phyloP scores from a whole-genome alignment of 2,329 filamentous ascomycete species.

The Ceratocystis albifundus region DNA sequence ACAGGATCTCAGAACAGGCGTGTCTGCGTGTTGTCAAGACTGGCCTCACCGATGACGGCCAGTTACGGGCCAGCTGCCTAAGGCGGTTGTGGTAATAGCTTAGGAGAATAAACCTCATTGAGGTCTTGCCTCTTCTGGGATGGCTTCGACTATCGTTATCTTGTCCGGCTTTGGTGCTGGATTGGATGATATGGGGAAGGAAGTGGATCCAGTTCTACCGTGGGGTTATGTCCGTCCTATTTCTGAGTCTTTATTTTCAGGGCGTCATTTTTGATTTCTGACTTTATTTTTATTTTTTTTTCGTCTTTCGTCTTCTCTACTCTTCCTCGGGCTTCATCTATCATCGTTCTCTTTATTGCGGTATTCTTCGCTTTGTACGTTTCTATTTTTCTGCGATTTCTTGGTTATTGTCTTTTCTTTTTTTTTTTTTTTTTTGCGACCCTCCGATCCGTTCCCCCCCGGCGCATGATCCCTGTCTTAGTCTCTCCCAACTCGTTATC shows the following conservation, averaged over 20 bases:
- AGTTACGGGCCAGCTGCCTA: neutral
- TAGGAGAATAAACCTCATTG: constrained; percentile 10
- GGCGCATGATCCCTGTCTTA: neutral
- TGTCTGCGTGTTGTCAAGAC: neutral
- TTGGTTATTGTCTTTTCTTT: constrained; percentile 2
- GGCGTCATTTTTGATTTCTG: neutral
- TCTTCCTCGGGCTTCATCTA: neutral
- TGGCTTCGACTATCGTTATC: constrained; percentile 13
- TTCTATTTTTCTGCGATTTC: neutral
- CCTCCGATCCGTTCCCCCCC: neutral
- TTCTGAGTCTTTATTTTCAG: neutral
- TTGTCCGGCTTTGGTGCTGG: constrained; percentile 7
- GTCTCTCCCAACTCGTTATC: neutral
- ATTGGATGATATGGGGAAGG: neutral
- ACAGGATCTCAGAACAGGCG: neutral
- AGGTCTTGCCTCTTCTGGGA: constrained; percentile 11
- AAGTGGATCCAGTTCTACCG: neutral
- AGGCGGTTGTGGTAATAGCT: constrained; percentile 12
- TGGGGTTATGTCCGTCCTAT: neutral
- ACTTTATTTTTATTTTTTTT: too few species aligned
- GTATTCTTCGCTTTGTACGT: neutral
- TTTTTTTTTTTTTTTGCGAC: too few species aligned
- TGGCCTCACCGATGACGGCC: neutral
- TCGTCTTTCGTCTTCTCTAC: neutral
- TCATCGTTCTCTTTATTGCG: neutral